Evolutionary conservation across 2,329 filamentous ascomycete genomes (phyloP), one percentile per base, ranked within the genome.

Genomic region (Phyllosticta citribraziliensis): DNA sequence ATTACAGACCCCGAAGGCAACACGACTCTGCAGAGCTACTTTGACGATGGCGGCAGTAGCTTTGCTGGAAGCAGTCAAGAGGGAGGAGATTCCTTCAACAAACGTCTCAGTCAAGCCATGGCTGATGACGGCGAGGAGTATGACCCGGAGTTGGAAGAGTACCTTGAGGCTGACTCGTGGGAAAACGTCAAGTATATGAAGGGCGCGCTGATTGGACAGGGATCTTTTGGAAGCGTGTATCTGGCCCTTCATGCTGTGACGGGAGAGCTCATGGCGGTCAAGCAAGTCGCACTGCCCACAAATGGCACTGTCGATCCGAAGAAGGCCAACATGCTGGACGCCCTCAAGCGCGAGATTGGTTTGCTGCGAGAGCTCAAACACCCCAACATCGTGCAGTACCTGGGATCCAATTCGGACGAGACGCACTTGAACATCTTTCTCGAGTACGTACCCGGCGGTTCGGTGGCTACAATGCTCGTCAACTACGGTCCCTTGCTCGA

Each of bases 171-270:
- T 65, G 91, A 97, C 71, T 95, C 91, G 9, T 97, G 94, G 86
- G 92, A 95, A 66, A 92, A 96, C 65, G 89, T 93, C 78, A 96
- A 96, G 74, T 99, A 95, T 89, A 97, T 99, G 91, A 97, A 97
- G 79, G 94, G 94, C 70, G 92, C 93, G 33, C 81, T 97, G 65
- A 99, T 99, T 66, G 94, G 94, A 33, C 91, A 97, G 75, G 94
- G 94, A 65, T 97, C 92, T 4, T 99, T 99, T 70, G 94, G 94
- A 69, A 92, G 88, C 67, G 94, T 99, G 58, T 99, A 95, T 75
- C 82, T 99, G 56, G 94, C 94, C 25, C 82, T 99, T 33, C 94
- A 99, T 73, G 90, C 94, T 57, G 88, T 99, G 60, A 99, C 94
- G 19, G 94, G 93, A 70, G 94, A 97, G 76, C 87, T 99, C 52